phyloP scores from a whole-genome alignment of 441 rosid genomes.

The Erodium chrysanthum region DNA sequence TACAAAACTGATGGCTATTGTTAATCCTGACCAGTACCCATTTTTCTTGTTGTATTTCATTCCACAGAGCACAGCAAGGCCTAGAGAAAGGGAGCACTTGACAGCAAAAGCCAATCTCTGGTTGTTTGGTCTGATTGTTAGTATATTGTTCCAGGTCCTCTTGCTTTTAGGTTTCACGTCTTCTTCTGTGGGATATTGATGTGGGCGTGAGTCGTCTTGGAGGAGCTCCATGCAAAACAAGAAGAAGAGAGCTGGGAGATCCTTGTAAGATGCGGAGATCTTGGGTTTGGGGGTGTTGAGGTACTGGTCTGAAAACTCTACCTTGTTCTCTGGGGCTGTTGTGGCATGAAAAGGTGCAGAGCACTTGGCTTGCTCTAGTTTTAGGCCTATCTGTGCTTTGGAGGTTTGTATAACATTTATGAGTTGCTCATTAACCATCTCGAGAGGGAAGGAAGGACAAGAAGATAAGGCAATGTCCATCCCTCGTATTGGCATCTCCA shows the following conservation, averaged over 20 bases:
- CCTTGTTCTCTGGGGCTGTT: slow-evolving; percentile 35
- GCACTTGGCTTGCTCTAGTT: slow-evolving; percentile 33
- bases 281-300: slow-evolving; percentile 17
- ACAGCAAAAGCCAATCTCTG: slow-evolving; percentile 44
- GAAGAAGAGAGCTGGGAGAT: slow-evolving; percentile 50
- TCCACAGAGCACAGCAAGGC: slow-evolving; percentile 64
- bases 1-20: slow-evolving; percentile 55
- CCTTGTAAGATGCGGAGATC: slow-evolving; percentile 28
- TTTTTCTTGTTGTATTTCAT: slow-evolving; percentile 37
- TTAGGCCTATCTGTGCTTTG: slow-evolving; percentile 28
- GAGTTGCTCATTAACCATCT: slow-evolving; percentile 31
- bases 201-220: slow-evolving; percentile 22
- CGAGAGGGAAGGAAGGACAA: slow-evolving; percentile 42
- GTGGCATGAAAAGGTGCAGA: slow-evolving; percentile 23
- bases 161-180: not conserved
- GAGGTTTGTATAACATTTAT: slow-evolving; percentile 22
- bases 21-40: slow-evolving; percentile 74
- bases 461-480: slow-evolving; percentile 50
- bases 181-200: not conserved
- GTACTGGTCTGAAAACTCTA: slow-evolving; percentile 13
- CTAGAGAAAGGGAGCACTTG: slow-evolving; percentile 60
- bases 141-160: slow-evolving; percentile 4
- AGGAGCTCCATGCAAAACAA: slow-evolving; percentile 49
- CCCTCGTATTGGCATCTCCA: slow-evolving; percentile 43
- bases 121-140: slow-evolving; percentile 21